Evolutionary conservation across 2,329 filamentous ascomycete genomes (phyloP), one percentile per base, ranked within the genome.

Genomic region (Colletotrichum sojae): DNA sequence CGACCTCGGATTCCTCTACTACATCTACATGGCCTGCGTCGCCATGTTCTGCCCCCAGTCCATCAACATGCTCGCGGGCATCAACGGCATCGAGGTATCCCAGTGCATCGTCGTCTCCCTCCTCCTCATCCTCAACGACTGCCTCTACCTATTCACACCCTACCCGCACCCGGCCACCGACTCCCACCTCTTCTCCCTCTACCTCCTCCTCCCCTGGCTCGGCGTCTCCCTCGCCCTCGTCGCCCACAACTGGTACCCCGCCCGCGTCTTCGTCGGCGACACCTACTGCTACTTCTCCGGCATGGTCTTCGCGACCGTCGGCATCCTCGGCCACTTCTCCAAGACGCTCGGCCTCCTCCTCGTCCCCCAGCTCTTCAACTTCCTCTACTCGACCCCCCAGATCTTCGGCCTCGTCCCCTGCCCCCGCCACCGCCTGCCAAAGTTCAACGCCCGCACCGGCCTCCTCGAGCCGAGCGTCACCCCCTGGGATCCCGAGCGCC

Each of bases 231-330:
- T 92, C 58, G 96, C 96, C 9, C 87, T 99, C 16, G 88, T 96
- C 76, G 89, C 83, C 78, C 95, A 99, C 84, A 99, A 99, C 81
- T 97, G 94, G 93, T 99, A 94, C 78, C 96, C 96, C 0, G 94
- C 95, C 25, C 91, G 90, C 75, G 96, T 98, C 10, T 99, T 99
- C 77, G 95, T 98, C 10, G 96, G 96, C 64, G 96, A 99, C 81
- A 99, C 96, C 4, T 99, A 98, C 86, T 99, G 96, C 87, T 99
- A 99, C 83, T 98, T 99, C 80, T 96, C 96, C 0, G 96, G 96
- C 73, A 99, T 99, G 94, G 93, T 98, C 46, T 99, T 99, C 78
- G 96, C 95, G 62, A 95, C 98, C 52, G 96, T 98, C 73, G 94
- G 94, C 72, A 98, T 99, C 76, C 87, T 98, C 60, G 96, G 96